Conservation (phyloP, 768 basidiomycete species). For the Trametes cingulata region DNA sequence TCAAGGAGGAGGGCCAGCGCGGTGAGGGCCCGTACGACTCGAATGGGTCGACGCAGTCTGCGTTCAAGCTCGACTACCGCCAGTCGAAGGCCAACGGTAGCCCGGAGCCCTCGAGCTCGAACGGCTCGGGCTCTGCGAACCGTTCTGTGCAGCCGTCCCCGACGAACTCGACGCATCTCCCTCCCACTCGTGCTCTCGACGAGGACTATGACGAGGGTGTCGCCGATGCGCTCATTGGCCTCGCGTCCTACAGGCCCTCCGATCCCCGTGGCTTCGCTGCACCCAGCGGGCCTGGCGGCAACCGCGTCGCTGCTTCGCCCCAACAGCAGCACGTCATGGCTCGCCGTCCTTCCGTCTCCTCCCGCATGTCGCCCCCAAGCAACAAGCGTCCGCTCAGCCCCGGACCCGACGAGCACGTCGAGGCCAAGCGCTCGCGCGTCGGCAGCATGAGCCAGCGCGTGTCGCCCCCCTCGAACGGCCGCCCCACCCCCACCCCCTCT, state of each 20-base stretch:
- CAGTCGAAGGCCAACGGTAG: conserved; percentile 42
- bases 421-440: conserved; percentile 64
- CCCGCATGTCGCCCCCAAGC: conserved; percentile 61
- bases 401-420: conserved; percentile 56
- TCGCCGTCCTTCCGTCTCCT: conserved; percentile 51
- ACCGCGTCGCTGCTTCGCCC: conserved; percentile 15
- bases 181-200: conserved; percentile 72
- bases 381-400: conserved; percentile 75
- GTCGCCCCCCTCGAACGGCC: conserved; percentile 52
- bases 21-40: conserved; percentile 24
- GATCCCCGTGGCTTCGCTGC: conserved; percentile 22
- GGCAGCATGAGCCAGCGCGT: conserved; percentile 45
- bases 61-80: conserved; percentile 26
- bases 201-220: conserved; percentile 95
- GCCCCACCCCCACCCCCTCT: conserved; percentile 53
- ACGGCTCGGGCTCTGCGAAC: conserved; percentile 58
- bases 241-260: conserved; percentile 38
- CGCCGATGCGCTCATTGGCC: conserved; percentile 80
- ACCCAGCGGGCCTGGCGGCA: conserved; percentile 13
- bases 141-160: conserved; percentile 75
- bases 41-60: conserved; percentile 5
- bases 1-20: conserved; percentile 38
- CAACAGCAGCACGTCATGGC: conserved; percentile 21
- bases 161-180: conserved; percentile 57
- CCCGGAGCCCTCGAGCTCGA: conserved; percentile 68